Base-by-base conservation (phyloP, 192 early-diverging fungal species). In the Spizellomyces punctatus region DNA sequence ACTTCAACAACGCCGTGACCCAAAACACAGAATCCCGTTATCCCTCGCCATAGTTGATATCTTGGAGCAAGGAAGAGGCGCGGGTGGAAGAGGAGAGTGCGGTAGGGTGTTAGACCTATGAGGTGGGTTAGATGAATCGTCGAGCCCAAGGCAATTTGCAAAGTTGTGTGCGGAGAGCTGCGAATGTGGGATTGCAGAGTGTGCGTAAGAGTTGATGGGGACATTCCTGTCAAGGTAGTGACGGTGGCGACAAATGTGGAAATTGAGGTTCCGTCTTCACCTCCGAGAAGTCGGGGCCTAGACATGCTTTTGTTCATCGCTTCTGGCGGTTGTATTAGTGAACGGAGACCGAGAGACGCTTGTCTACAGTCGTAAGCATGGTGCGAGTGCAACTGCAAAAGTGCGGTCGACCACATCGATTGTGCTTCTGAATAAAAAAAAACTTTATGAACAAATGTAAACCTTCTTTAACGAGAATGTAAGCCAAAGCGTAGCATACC, bases 1-100 rank as follows among this genome's bases (percentile, higher is more conserved):
- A 78, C 77, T 27, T 74, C 77, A 1, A 78, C 12, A 8, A 71
- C n/a, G 43, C 22, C 48, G 47, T 50, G 42, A 5, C 72, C 77
- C 6, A 66, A 9, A 4, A 74, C 67, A 10, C 17, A 44, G 56
- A 78, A 74, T 12, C 47, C 14, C 16, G 77, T 74, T 12, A 66
- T 55, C 14, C 22, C 67, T 5, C 77, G 47, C 52, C 58, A 66
- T 6, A 67, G 43, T 50, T 78, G 72, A 43, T 22, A 74, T 8
- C 57, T 27, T 19, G 72, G 71, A 4, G 65, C 60, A 14, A 55
- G 27, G 27, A 66, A 43, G 10, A 78, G 63, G 4, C 72, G 66
- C 21, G 77, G 77, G 58, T 78, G 77, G 64, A 78, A 78, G 5
- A 74, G 72, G 17, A 78, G 19, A 5, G 60, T n/a, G 62, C 67